Percentiles rank a stretch among this genome's conserved stretches.
Conservation (phyloP, 257 asterid species). For the Gardenia jasminoides region DNA sequence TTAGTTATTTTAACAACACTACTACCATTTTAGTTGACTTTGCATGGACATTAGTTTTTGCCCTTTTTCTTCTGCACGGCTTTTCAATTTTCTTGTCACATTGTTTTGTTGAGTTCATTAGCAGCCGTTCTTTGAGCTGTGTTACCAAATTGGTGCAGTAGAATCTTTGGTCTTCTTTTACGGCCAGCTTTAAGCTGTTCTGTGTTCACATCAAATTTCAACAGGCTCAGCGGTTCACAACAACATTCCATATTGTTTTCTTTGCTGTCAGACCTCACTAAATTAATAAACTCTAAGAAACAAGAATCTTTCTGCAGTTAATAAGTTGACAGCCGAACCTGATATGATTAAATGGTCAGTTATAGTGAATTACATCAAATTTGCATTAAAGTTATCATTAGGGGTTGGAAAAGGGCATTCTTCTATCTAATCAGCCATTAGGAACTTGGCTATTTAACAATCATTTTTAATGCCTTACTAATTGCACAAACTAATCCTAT, state of each 20-base stretch:
- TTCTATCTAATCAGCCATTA: too few relatives aligned
- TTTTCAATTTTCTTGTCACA: neutral
- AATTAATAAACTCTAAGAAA: neutral
- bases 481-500: neutral
- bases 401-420: neutral
- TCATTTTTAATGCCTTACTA: neutral
- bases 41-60: neutral
- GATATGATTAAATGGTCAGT: neutral
- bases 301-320: too few relatives aligned
- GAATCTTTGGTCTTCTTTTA: neutral
- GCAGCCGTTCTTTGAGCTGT: neutral
- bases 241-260: neutral
- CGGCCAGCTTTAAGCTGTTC: conserved; percentile 4
- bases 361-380: neutral
- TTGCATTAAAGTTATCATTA: neutral
- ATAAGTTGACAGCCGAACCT: too few relatives aligned
- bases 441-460: neutral
- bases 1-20: neutral
- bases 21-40: neutral
- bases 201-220: neutral
- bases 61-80: neutral
- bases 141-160: neutral
- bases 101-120: conserved; percentile 1
- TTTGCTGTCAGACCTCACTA: neutral
- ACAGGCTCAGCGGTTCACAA: too few relatives aligned